Evolutionary conservation across 257 asterid species (phyloP), one percentile per base, ranked within the genome.

Genomic region (Jaltomata sinuosa): DNA sequence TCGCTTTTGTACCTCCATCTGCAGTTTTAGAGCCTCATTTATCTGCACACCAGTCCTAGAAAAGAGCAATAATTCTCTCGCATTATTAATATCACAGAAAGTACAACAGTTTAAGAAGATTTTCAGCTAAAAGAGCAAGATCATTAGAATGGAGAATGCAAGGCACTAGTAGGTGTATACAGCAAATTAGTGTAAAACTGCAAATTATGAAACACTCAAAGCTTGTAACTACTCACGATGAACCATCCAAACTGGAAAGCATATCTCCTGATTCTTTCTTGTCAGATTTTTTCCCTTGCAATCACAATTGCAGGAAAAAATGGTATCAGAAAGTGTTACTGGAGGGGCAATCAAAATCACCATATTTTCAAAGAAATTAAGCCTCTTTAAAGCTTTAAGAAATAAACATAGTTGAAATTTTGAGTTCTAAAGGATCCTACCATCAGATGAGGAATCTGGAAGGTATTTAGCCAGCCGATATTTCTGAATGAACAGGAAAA

Each of bases 1-100:
- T 77, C 99, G 91, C 91, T 95, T 97, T 84, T 97, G 99, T 83
- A 97, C 99, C 94, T 97, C 99, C 99, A 97, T 97, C 90, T 97
- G 99, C 92, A 97, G 94, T 89, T 97, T 97, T 84, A 97, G 92
- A 40, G 98, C 99, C 90, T 94, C 98, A 62, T 93, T 92, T 57
- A 95, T 93, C 91, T 96, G 98, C 96, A 97, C 90, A 42, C 98
- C 98, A 71, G 98, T 92, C 89, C 84, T 86, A 85, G 77, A 85
- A 84, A 27, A 74, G 71, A 21, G 57, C 27, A 79, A 68, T 18
- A 38, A 29, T 45, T 25, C 47, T 54, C 61, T 54, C 61, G 29
- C 50, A 40, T 61, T 59, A 59, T 36, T 22, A 61, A 42, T 15
- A 40, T 62, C 18, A 53, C 36, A 55, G 16, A 31, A 11, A 32